Conservation (phyloP, 176 grass and related monocot species). For the Zoysia japonica region DNA sequence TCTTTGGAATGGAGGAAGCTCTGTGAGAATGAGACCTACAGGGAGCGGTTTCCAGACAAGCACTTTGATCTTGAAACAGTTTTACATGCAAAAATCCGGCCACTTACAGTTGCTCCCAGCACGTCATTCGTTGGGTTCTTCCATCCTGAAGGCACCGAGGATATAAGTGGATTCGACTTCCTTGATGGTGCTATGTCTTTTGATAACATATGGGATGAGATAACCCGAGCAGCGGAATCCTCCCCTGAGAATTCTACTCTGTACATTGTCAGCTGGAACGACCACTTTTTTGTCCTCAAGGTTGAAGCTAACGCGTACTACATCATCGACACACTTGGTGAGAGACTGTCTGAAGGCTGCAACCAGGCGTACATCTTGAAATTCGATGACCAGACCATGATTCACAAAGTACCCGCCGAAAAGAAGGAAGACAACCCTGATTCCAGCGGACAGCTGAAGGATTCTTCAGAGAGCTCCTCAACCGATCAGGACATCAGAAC, state of each 20-base stretch:
- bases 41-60: constrained; percentile 75
- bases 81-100: constrained; percentile 71
- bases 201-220: constrained; percentile 94
- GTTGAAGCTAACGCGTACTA: constrained; percentile 70
- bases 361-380: constrained; percentile 86
- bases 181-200: constrained; percentile 92
- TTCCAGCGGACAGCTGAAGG: constrained; percentile 14
- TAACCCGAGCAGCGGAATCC: constrained; percentile 51
- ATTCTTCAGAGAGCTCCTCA: constrained; percentile 31
- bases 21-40: constrained; percentile 69
- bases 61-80: constrained; percentile 99
- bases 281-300: constrained; percentile 91
- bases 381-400: constrained; percentile 76
- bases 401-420: constrained; percentile 53
- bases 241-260: constrained; percentile 48
- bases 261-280: constrained; percentile 97
- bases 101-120: constrained; percentile 59
- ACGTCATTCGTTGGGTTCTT: constrained; percentile 94
- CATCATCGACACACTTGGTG: constrained; percentile 89
- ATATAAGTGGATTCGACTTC: constrained; percentile 67
- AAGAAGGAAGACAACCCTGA: constrained; percentile 38
- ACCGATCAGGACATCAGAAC: constrained; percentile 40
- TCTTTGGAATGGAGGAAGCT: constrained; percentile 94
- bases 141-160: constrained; percentile 73
- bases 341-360: constrained; percentile 93